Conservation (phyloP, 495 filamentous ascomycete species). For the Gamarada debralockiae region DNA sequence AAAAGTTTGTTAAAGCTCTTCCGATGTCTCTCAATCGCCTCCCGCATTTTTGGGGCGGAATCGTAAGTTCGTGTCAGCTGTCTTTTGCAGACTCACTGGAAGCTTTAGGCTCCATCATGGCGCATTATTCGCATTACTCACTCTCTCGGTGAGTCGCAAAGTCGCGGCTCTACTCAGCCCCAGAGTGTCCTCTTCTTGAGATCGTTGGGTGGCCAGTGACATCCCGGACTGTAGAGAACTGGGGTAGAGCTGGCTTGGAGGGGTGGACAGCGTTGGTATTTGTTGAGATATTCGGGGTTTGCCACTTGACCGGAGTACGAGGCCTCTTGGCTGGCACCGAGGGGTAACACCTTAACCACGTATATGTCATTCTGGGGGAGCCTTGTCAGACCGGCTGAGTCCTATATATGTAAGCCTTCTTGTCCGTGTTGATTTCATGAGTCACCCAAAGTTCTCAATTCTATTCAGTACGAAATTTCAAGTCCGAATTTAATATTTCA, state of each 20-base stretch:
- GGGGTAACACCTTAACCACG: not conserved
- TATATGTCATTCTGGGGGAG: slow-evolving; percentile 2
- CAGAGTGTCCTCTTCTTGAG: not conserved
- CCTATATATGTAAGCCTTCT: slow-evolving; percentile 3
- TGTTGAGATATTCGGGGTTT: not conserved
- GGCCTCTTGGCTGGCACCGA: slow-evolving; percentile 1
- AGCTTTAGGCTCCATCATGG: not conserved
- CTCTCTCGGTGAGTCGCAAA: not conserved
- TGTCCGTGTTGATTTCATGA: not conserved
- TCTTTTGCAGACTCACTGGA: not conserved
- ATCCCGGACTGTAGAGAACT: not conserved
- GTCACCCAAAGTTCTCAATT: not conserved
- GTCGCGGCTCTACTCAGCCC: slow-evolving; percentile 1
- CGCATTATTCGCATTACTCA: not conserved
- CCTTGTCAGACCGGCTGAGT: slow-evolving; percentile 3
- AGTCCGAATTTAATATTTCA: no score
- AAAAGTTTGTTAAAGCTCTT: not conserved
- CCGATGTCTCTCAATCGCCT: not conserved
- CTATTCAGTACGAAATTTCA: no score
- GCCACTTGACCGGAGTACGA: not conserved
- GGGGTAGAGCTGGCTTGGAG: not conserved
- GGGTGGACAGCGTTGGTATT: not conserved
- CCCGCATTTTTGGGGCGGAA: not conserved
- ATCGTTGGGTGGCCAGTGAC: not conserved
- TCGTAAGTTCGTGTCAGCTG: slow-evolving; percentile 1